These are phyloP conservation scores for Linnemannia zychae DNA, from an alignment of 192 early-diverging fungal species.

Conservation along the genomic window DNA sequence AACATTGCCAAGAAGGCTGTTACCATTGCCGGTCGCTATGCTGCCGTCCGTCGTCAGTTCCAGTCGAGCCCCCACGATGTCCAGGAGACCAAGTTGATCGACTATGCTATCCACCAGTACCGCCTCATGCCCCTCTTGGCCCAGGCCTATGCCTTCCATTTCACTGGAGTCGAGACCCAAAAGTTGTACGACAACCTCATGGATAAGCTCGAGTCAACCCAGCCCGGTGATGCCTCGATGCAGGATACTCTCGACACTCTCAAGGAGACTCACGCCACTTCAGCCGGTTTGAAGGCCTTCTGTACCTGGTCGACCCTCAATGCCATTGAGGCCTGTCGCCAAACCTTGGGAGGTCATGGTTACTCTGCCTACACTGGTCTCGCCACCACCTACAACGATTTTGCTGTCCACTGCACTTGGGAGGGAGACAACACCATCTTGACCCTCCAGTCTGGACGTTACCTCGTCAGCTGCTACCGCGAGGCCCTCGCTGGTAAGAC, in stretches of 20 bases:
- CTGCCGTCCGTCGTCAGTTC: slow-evolving; percentile 93
- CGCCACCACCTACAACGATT: slow-evolving; percentile 87
- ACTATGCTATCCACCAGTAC: slow-evolving; percentile 95
- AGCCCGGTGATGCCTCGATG: slow-evolving; percentile 71
- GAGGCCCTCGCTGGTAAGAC: slow-evolving; percentile 82
- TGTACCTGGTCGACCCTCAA: slow-evolving; percentile 93
- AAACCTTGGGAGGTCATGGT: slow-evolving; percentile 92
- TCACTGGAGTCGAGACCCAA: slow-evolving; percentile 87
- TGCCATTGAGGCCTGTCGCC: slow-evolving; percentile 93
- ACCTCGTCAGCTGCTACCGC: slow-evolving; percentile 80
- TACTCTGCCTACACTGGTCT: slow-evolving; percentile 95
- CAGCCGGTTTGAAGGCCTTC: slow-evolving; percentile 93
- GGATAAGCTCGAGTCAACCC: slow-evolving; percentile 76
- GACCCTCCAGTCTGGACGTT: slow-evolving; percentile 89
- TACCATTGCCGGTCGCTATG: slow-evolving; percentile 92
- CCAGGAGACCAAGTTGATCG: slow-evolving; percentile 89
- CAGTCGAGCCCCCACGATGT: slow-evolving; percentile 67
- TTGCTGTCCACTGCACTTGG: slow-evolving; percentile 92
- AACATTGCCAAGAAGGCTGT: slow-evolving; percentile 92
- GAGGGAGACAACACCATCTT: slow-evolving; percentile 95
- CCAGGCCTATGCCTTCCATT: slow-evolving; percentile 91
- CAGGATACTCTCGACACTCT: slow-evolving; percentile 79
- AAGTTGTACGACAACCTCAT: slow-evolving; percentile 85
- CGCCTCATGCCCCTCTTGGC: slow-evolving; percentile 93
- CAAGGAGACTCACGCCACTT: slow-evolving; percentile 93